phyloP scores from a whole-genome alignment of 352 stramenopile species.

The Halophytophthora batemanensis region DNA sequence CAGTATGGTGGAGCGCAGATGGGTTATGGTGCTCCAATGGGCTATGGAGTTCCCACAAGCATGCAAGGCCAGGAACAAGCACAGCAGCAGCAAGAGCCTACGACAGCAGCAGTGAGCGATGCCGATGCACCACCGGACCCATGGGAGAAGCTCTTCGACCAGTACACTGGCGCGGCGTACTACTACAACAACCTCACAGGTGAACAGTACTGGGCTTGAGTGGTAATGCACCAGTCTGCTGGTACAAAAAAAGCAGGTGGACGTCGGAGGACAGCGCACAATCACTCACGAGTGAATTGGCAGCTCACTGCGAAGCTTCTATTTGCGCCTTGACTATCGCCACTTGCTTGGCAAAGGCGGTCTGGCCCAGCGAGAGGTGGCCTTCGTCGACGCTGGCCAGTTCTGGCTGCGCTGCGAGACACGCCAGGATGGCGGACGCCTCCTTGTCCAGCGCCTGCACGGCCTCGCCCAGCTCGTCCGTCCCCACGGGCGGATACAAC shows the following conservation, averaged over 20 bases:
- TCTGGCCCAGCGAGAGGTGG: constrained; percentile 39
- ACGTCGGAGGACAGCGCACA: too few species aligned
- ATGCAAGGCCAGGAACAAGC: constrained; percentile 19
- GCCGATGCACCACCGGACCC: constrained; percentile 44
- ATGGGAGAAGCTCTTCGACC: constrained; percentile 87
- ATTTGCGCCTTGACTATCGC: constrained; percentile 52
- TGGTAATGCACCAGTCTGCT: too few species aligned
- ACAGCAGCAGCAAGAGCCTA: neutral
- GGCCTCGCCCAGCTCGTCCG: constrained; percentile 46
- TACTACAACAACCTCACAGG: constrained; percentile 89
- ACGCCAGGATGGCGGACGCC: constrained; percentile 37
- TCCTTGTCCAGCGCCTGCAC: constrained; percentile 33
- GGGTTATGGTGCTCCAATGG: constrained; percentile 20
- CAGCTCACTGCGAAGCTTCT: constrained; percentile 42
- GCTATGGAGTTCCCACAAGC: constrained; percentile 25
- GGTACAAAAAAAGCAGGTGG: too few species aligned
- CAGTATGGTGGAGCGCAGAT: constrained; percentile 36
- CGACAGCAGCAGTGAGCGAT: constrained; percentile 8
- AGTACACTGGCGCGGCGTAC: constrained; percentile 80
- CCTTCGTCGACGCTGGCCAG: constrained; percentile 32
- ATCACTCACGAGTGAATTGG: too few species aligned
- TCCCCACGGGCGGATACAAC: constrained; percentile 70
- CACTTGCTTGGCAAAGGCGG: constrained; percentile 59
- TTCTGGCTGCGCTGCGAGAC: constrained; percentile 50
- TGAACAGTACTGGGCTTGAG: constrained; percentile 77